Conservation (phyloP, 2,329 filamentous ascomycete genomes). For the Monosporascus sp. region DNA sequence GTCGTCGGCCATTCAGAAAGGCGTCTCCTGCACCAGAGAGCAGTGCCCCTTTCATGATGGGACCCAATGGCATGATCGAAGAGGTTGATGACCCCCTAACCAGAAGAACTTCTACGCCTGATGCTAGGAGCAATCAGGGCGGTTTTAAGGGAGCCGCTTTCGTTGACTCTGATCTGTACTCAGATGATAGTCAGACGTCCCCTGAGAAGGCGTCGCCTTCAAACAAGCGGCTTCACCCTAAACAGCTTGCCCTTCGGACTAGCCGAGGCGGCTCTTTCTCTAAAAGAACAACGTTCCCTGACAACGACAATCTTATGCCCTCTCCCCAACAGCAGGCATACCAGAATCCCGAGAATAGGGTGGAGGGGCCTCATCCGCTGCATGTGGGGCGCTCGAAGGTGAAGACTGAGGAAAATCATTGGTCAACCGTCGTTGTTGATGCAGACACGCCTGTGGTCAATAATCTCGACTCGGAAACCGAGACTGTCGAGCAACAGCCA, state of each 20-base stretch:
- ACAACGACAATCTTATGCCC: constrained; percentile 9
- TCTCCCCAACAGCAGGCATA: constrained; percentile 16
- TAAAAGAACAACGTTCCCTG: constrained; percentile 14
- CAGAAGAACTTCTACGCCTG: constrained; percentile 27
- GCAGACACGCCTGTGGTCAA: constrained; percentile 23
- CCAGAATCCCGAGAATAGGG: constrained; percentile 15
- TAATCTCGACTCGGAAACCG: constrained; percentile 19
- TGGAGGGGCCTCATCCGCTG: constrained; percentile 14
- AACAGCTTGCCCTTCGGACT: constrained; percentile 15
- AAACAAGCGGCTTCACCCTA: constrained; percentile 19
- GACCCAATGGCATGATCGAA: constrained; percentile 24
- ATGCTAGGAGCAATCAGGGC: constrained; percentile 19
- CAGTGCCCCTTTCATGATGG: constrained; percentile 22
- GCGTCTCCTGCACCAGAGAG: constrained; percentile 12
- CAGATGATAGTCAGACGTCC: constrained; percentile 21
- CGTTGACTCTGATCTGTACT: constrained; percentile 17
- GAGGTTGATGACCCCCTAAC: constrained; percentile 17
- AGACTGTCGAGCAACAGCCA: constrained; percentile 19
- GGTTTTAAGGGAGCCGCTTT: constrained; percentile 15
- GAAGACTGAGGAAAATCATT: constrained; percentile 17
- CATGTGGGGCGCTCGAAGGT: constrained; percentile 12
- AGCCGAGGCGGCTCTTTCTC: constrained; percentile 20
- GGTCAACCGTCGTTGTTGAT: constrained; percentile 25
- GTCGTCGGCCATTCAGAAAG: constrained; percentile 17
- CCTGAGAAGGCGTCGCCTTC: constrained; percentile 24